Evolutionary conservation across 345 rosid genomes (phyloP).

Genomic region (Mallotus nudiflorus): DNA sequence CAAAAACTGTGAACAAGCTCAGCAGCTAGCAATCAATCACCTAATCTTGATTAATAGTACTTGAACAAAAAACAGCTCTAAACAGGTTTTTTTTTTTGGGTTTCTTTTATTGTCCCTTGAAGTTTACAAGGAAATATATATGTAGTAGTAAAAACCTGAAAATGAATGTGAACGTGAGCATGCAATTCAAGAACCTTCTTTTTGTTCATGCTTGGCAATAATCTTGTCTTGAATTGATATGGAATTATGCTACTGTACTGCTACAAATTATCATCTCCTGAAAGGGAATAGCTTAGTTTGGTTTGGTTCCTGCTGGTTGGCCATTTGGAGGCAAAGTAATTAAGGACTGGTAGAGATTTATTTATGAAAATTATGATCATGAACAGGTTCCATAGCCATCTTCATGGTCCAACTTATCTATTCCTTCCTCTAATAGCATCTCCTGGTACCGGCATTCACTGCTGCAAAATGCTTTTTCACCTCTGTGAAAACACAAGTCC

Average conservation of each 20-base stretch:
- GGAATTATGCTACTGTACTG: neutral
- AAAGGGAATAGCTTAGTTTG: neutral
- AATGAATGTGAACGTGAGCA: neutral
- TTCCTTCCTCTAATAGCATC: conserved; percentile 58
- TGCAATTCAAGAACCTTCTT: conserved; percentile 6
- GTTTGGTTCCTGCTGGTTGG: conserved; percentile 3
- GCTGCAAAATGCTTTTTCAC: conserved; percentile 95
- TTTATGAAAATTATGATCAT: conserved; percentile 3
- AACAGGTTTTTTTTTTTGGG: too few relatives aligned
- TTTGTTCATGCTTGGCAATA: neutral
- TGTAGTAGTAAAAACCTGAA: too few relatives aligned
- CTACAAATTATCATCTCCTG: neutral
- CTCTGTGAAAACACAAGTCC: conserved; percentile 44
- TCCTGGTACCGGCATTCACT: conserved; percentile 69
- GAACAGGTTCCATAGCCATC: conserved; percentile 26
- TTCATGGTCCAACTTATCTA: conserved; percentile 26
- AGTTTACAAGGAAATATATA: too few relatives aligned
- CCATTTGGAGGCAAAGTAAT: neutral
- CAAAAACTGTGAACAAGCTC: conserved; percentile 20
- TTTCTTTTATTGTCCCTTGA: too few relatives aligned
- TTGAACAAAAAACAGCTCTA: too few relatives aligned
- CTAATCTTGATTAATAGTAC: too few relatives aligned
- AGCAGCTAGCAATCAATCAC: conserved; percentile 24
- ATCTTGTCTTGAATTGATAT: neutral
- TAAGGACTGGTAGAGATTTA: neutral